A percentile compares a stretch with the other conserved stretches of the same genome.
Evolutionary conservation across 257 asterid genomes (phyloP).

Genomic region (Solanum ossicruentum): DNA sequence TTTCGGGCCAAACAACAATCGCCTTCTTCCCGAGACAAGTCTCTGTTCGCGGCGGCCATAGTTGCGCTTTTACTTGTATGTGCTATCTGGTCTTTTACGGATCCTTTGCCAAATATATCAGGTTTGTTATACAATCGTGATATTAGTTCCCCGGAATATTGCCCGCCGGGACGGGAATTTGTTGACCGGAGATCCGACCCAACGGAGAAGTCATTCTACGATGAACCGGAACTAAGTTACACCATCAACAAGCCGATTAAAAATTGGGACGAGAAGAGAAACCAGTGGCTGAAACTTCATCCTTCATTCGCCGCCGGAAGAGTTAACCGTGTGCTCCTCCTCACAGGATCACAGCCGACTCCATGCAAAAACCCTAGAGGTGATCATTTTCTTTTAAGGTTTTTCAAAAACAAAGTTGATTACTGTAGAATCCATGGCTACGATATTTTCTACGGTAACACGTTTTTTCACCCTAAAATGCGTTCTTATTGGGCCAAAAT

Average conservation of each 20-base stretch:
- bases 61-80: slow-evolving; percentile 16
- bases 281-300: slow-evolving; percentile 42
- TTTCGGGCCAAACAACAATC: slow-evolving; percentile 16
- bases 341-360: slow-evolving; percentile 66
- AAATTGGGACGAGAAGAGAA: slow-evolving; percentile 58
- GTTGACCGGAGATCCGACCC: slow-evolving; percentile 19
- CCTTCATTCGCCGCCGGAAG: slow-evolving; percentile 10
- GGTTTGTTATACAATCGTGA: slow-evolving; percentile 2
- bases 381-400: slow-evolving; percentile 44
- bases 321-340: slow-evolving; percentile 31
- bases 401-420: slow-evolving; percentile 70
- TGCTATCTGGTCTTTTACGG: slow-evolving; percentile 22
- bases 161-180: background rate
- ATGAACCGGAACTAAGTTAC: slow-evolving; percentile 40
- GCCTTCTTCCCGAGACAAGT: slow-evolving; percentile 10
- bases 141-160: background rate
- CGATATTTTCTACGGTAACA: slow-evolving; percentile 19
- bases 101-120: slow-evolving; percentile 29
- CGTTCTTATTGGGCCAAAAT: slow-evolving; percentile 56
- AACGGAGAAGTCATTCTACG: slow-evolving; percentile 42
- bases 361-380: slow-evolving; percentile 51
- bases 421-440: slow-evolving; percentile 59
- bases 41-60: slow-evolving; percentile 8
- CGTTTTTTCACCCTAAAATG: slow-evolving; percentile 40
- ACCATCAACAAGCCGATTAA: slow-evolving; percentile 39